Percentiles rank a stretch among this genome's conserved stretches.
These are phyloP conservation scores for Fusarium redolens DNA, from an alignment of 2,329 filamentous ascomycete species.

Conservation along the genomic window DNA sequence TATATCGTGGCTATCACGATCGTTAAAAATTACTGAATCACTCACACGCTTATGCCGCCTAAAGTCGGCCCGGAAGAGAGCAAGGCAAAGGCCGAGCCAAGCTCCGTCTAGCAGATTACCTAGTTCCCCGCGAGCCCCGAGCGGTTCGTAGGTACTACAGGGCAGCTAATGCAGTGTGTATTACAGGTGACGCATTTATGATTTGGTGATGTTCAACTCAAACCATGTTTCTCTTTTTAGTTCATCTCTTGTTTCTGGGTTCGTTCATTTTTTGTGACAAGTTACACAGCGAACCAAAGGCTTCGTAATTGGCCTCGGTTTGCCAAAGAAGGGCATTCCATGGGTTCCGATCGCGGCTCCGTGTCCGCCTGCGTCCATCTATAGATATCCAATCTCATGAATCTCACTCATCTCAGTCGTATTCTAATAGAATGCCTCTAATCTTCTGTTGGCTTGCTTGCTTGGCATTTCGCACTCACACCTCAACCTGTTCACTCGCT, in stretches of 20 bases:
- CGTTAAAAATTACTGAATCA: neutral
- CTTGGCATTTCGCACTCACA: neutral
- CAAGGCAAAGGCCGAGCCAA: neutral
- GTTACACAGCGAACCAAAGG: slow-evolving; percentile 16
- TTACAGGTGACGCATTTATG: slow-evolving; percentile 11
- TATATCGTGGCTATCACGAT: neutral
- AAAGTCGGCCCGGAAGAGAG: slow-evolving; percentile 30
- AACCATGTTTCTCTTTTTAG: slow-evolving; percentile 2
- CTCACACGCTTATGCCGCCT: neutral
- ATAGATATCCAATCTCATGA: neutral
- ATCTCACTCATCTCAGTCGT: neutral
- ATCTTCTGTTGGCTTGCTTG: slow-evolving; percentile 8
- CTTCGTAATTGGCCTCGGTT: slow-evolving; percentile 28
- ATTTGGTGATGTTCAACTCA: neutral
- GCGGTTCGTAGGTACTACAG: neutral
- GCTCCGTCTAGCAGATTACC: neutral
- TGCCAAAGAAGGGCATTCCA: slow-evolving; percentile 20
- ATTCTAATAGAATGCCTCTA: slow-evolving; percentile 12
- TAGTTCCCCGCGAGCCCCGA: slow-evolving; percentile 19
- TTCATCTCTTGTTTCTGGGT: neutral
- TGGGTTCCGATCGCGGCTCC: slow-evolving; percentile 26
- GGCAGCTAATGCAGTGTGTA: slow-evolving; percentile 7
- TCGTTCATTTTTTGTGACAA: slow-evolving; percentile 7
- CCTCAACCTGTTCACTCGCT: slow-evolving; percentile 19
- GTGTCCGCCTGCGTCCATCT: neutral